Evolutionary conservation across 1,139 yeast genomes (phyloP), one percentile per base, ranked within the genome.

Genomic region (Lodderomyces metapsilosis): DNA sequence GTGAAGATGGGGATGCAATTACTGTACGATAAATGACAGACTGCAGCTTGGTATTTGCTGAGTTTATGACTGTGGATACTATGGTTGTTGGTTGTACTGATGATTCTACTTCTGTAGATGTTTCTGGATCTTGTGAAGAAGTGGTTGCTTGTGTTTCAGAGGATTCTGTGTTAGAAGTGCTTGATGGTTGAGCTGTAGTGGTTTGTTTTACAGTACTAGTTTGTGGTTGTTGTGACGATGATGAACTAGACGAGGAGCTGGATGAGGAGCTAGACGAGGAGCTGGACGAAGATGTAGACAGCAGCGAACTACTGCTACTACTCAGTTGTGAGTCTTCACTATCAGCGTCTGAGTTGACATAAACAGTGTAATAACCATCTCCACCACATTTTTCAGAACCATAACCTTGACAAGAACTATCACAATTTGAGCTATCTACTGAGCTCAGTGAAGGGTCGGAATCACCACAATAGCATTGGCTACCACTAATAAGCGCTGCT

Each of bases 321-420:
- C 48, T 37, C 6, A 53, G 34, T 8, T 40, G 31, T 9, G 43
- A 21, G 3, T 51, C 28, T 13, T 52, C 60, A 12, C 57, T 57
- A 16, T 50, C 60, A 35, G 52, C 62, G 13, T 58, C 61, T 24
- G 52, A 39, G 49, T 73, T 68, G 12, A 57, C 53, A 49, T 71
- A 81, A 9, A 84, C 78, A 39, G 75, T 65, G 51, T 74, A 72
- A 49, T 73, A 76, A 34, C 51, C 36, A 18, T 31, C 20, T n/a
- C 88, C 88, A 52, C 92, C 92, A 62, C 92, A 84, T 17, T 58
- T 68, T 46, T 80, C 83, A 7, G 51, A 44, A 2, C 74, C 73
- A 58, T 76, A 84, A 5, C 89, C 91, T 36, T 61, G 58, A 61
- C 92, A 84, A 2, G 58, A 43, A 3, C 57, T 53, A 40, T 70